These are phyloP conservation scores for Trypanosoma rangeli DNA, from an alignment of 208 protist species.

Conservation along the genomic window DNA sequence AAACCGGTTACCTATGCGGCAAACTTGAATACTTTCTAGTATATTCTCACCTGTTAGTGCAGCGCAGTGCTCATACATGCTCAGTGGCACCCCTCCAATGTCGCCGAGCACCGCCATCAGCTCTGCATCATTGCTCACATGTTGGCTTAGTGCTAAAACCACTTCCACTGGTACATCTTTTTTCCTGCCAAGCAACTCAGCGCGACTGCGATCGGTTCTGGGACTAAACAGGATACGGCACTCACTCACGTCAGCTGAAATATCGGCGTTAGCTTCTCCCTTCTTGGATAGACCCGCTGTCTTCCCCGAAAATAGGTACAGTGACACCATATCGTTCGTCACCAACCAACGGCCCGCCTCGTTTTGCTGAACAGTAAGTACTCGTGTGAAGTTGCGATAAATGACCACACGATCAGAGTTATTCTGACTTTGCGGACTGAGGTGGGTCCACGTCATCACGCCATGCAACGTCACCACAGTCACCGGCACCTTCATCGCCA, in stretches of 20 bases:
- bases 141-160: conserved; percentile 46
- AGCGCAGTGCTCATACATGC: conserved; percentile 70
- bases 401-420: conserved; percentile 44
- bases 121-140: conserved; percentile 58
- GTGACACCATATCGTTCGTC: conserved; percentile 80
- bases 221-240: conserved; percentile 74
- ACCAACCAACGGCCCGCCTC: conserved; percentile 66
- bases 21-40: conserved; percentile 70
- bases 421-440: conserved; percentile 23
- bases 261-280: conserved; percentile 14
- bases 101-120: conserved; percentile 64
- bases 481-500: conserved; percentile 62
- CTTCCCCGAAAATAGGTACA: conserved; percentile 57
- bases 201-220: conserved; percentile 46
- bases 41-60: conserved; percentile 52
- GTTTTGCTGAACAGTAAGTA: conserved; percentile 42
- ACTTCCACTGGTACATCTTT: conserved; percentile 65
- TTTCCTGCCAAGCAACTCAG: conserved; percentile 37
- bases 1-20: conserved; percentile 67
- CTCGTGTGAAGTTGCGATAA: conserved; percentile 77
- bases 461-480: conserved; percentile 81
- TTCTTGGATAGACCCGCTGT: not conserved
- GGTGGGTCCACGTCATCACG: conserved; percentile 74
- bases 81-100: conserved; percentile 59
- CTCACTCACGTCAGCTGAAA: conserved; percentile 31